These are phyloP conservation scores for Catunica adiposa DNA, from an alignment of 2,329 filamentous ascomycete species.

Conservation along the genomic window DNA sequence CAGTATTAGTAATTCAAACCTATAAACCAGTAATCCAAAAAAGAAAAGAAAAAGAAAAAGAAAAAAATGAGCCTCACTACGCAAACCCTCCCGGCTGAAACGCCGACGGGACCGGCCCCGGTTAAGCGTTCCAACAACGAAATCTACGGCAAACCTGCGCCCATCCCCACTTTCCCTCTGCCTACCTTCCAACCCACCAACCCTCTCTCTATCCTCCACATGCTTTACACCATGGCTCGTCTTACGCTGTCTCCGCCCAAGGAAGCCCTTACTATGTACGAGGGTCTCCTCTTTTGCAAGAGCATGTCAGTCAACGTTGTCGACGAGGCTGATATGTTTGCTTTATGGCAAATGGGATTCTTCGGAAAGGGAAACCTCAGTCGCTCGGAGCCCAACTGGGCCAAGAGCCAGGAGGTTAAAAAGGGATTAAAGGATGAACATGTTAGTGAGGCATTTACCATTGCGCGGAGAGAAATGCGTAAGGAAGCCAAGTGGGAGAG, in stretches of 20 bases:
- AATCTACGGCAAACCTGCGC: constrained; percentile 68
- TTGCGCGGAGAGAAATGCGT: constrained; percentile 60
- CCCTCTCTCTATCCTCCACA: constrained; percentile 69
- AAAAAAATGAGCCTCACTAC: not conserved
- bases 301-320: constrained; percentile 75
- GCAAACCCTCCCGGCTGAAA: constrained; percentile 4
- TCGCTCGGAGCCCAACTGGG: constrained; percentile 87
- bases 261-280: constrained; percentile 48
- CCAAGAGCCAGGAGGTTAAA: constrained; percentile 63
- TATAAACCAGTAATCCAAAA: too few species aligned
- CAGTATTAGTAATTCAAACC: constrained; percentile 8
- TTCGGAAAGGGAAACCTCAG: constrained; percentile 90
- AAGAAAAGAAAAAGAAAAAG: too few species aligned
- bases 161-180: constrained; percentile 66
- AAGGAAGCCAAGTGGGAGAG: constrained; percentile 78
- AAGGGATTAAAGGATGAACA: constrained; percentile 44
- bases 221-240: constrained; percentile 60
- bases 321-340: constrained; percentile 57
- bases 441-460: constrained; percentile 72
- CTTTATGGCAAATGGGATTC: constrained; percentile 91
- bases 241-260: constrained; percentile 51
- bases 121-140: constrained; percentile 35
- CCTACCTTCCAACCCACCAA: constrained; percentile 85
- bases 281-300: constrained; percentile 63
- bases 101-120: not conserved